These are phyloP conservation scores for Lipomyces chichibuensis DNA, from an alignment of 805 yeast genomes.

Conservation along the genomic window DNA sequence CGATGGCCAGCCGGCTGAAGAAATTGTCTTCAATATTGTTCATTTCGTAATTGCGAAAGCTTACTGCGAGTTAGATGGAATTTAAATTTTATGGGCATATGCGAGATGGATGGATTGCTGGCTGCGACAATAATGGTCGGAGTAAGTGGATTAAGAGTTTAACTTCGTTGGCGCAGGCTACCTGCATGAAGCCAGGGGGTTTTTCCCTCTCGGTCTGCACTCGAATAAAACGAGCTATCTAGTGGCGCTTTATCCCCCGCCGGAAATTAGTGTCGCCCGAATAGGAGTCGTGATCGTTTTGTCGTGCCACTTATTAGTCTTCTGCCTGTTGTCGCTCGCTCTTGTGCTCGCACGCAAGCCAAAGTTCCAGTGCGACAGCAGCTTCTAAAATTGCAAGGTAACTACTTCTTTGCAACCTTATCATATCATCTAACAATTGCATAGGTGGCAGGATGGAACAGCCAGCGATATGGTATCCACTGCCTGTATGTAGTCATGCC, in stretches of 20 bases:
- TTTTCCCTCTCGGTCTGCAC: not conserved
- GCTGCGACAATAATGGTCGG: no score
- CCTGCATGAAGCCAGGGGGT: not conserved
- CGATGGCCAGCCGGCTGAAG: no score
- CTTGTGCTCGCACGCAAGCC: no score
- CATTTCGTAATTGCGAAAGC: no score
- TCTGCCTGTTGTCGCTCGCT: not conserved
- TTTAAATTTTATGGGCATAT: no score
- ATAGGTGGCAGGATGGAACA: not conserved
- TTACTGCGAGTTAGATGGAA: no score
- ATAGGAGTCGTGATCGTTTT: not conserved
- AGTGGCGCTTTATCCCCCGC: not conserved
- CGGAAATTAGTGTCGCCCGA: not conserved
- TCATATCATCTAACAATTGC: not conserved
- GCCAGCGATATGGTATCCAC: slow-evolving; percentile 5
- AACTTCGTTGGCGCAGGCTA: not conserved
- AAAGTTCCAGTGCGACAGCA: not conserved
- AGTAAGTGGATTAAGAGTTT: not conserved
- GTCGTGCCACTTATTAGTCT: no score
- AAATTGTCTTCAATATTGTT: no score
- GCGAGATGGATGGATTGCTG: no score
- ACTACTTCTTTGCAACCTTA: not conserved
- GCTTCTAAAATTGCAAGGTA: not conserved
- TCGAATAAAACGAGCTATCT: not conserved
- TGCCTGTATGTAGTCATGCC: slow-evolving; percentile 16